Base-by-base conservation (phyloP, 2,329 filamentous ascomycete genomes). In the Xylariales sp. region DNA sequence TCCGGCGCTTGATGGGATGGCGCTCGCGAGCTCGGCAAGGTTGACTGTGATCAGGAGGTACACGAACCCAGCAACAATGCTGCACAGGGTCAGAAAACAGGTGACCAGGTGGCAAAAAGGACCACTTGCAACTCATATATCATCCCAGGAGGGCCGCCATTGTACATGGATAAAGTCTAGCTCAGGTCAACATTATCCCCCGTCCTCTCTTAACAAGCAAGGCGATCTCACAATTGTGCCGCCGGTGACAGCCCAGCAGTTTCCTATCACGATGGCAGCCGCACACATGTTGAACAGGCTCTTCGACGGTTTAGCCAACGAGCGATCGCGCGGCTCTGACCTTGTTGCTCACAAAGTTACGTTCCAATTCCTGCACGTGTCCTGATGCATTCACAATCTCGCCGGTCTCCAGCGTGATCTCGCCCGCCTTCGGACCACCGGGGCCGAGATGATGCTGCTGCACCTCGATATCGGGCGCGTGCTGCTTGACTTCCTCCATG, bases 131-230 rank as follows among this genome's bases (percentile, higher is more conserved):
- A 80, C 60, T 82, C 79, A 57, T 81, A 83, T 2, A 83, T 60
- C 1, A 80, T 72, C 11, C 78, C 78, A 0, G 79, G 72, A 1
- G 76, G 73, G 0, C 79, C 80, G 46, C 80, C 79, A 59, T 83
- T 82, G 53, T 66, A 71, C 46, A 81, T 69, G 16, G 74, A 62
- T 49, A 72, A 66, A 27, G n/a, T 27, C 24, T 27, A 27, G 24
- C n/a, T 8, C 24, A 27, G 8, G 8, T 27, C 24, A 27, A 8
- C 8, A 27, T 8, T 27, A 27, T 27, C 8, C 24, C n/a, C 24
- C 8, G n/a, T 8, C 24, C 24, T 8, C n/a, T 27, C 24, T 8
- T 27, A 8, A n/a, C n/a, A 27, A n/a, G 24, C 8, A 27, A 8
- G n/a, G 24, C 8, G 8, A 8, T 8, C 24, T 27, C 24, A 27